Conservation (phyloP, 2,329 filamentous ascomycete genomes). For the Golovinomyces cichoracearum region DNA sequence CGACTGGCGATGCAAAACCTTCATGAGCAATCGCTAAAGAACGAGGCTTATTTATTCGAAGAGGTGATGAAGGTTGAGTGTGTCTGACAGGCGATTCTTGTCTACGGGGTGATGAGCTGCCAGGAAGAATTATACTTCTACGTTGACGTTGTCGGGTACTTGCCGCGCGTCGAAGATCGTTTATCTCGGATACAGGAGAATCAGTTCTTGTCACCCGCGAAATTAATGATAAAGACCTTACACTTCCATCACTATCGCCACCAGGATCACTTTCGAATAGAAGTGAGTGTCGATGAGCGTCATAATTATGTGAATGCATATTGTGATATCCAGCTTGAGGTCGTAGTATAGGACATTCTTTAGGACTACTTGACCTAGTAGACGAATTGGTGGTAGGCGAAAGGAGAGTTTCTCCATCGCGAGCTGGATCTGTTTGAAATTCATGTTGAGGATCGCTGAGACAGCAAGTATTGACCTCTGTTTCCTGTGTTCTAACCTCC, state of each 20-base stretch:
- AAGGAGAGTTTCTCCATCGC: conserved; percentile 15
- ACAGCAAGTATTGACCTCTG: conserved; percentile 12
- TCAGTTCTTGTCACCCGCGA: conserved; percentile 52
- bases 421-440: not conserved
- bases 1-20: conserved; percentile 54
- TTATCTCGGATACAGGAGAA: conserved; percentile 71
- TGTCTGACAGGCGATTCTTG: conserved; percentile 70
- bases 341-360: conserved; percentile 70
- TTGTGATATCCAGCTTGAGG: conserved; percentile 42
- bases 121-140: conserved; percentile 60
- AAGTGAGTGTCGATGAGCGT: conserved; percentile 52
- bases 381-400: conserved; percentile 37
- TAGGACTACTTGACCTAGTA: conserved; percentile 68
- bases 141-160: conserved; percentile 66
- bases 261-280: conserved; percentile 57
- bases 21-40: conserved; percentile 32
- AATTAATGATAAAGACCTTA: conserved; percentile 51
- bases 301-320: conserved; percentile 28
- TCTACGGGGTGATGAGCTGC: conserved; percentile 51
- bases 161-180: conserved; percentile 45
- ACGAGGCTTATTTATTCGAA: conserved; percentile 65
- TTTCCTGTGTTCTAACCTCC: too few relatives aligned
- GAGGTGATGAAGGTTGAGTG: conserved; percentile 53
- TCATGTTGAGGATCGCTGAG: not conserved
- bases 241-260: conserved; percentile 61